phyloP scores from a whole-genome alignment of 2,329 filamentous ascomycete species.

The Colletotrichum incanum region DNA sequence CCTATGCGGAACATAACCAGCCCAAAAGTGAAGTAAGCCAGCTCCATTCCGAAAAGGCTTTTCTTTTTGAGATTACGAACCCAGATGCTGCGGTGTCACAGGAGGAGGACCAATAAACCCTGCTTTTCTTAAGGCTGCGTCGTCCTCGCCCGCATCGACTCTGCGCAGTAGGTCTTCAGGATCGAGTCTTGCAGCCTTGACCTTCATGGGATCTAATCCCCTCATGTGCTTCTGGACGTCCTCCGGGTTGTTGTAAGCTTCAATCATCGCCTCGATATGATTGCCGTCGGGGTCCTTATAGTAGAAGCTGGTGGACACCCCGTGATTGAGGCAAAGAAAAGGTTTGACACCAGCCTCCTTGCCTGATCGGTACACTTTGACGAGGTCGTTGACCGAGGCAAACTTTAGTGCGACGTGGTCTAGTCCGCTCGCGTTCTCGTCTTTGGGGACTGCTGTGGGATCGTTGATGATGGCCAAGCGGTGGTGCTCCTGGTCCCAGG shows the following conservation, averaged over 20 bases:
- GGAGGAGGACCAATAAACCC: slow-evolving; percentile 1
- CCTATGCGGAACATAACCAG: too few relatives aligned
- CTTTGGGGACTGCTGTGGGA: slow-evolving; percentile 46
- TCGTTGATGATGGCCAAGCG: slow-evolving; percentile 57
- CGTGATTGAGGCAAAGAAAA: slow-evolving; percentile 63
- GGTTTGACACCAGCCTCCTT: slow-evolving; percentile 56
- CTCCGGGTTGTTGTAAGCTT: slow-evolving; percentile 56
- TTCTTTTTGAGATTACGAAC: too few relatives aligned
- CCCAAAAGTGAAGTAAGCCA: too few relatives aligned
- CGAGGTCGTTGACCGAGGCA: slow-evolving; percentile 52
- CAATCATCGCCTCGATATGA: slow-evolving; percentile 61
- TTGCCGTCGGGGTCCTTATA: slow-evolving; percentile 66
- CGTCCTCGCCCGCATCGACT: neutral
- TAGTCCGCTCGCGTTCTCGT: slow-evolving; percentile 50
- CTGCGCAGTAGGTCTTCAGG: slow-evolving; percentile 10
- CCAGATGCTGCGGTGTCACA: neutral
- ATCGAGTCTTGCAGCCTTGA: slow-evolving; percentile 32
- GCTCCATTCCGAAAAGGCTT: neutral
- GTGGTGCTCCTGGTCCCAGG: slow-evolving; percentile 64
- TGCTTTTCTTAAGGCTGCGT: slow-evolving; percentile 1
- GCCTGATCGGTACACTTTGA: slow-evolving; percentile 54
- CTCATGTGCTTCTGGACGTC: slow-evolving; percentile 59
- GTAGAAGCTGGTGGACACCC: slow-evolving; percentile 62
- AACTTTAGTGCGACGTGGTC: slow-evolving; percentile 61
- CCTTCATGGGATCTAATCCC: slow-evolving; percentile 51